Conservation (phyloP, 164 flowering plant genomes). For the Vitis cinerea region DNA sequence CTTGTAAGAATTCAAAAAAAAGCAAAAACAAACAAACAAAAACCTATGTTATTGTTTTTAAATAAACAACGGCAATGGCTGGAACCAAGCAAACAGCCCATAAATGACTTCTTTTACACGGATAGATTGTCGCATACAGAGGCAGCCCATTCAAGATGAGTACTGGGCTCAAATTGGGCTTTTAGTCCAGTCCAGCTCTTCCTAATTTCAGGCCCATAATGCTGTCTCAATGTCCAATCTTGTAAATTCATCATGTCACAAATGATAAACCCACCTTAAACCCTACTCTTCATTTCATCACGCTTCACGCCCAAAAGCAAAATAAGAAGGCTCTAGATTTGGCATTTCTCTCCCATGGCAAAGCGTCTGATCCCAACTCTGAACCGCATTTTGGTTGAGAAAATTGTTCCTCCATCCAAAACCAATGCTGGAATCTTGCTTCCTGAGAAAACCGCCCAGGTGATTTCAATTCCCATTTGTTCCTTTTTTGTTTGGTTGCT, state of each 20-base stretch:
- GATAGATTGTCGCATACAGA: too few species aligned
- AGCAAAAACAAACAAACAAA: too few species aligned
- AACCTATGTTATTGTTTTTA: too few species aligned
- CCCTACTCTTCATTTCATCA: neutral
- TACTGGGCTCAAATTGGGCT: too few species aligned
- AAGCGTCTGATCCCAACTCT: constrained; percentile 64
- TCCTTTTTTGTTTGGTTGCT: too few species aligned
- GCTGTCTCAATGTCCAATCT: neutral
- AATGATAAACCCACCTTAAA: neutral
- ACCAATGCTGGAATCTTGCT: constrained; percentile 75
- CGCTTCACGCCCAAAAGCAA: neutral
- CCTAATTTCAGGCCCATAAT: too few species aligned
- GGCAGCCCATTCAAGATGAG: too few species aligned
- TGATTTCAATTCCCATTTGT: neutral
- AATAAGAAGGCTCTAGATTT: neutral
- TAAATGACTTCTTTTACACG: too few species aligned
- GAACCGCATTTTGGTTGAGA: constrained; percentile 68
- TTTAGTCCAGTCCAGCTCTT: too few species aligned
- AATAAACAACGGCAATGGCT: too few species aligned
- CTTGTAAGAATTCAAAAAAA: too few species aligned
- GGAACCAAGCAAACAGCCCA: too few species aligned
- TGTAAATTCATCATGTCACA: neutral
- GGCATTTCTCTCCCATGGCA: constrained; percentile 30
- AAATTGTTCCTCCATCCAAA: constrained; percentile 67
- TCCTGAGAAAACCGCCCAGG: constrained; percentile 75